These are phyloP conservation scores for Pisolithus thermaeus DNA, from an alignment of 1,284 basidiomycete genomes.

Conservation along the genomic window DNA sequence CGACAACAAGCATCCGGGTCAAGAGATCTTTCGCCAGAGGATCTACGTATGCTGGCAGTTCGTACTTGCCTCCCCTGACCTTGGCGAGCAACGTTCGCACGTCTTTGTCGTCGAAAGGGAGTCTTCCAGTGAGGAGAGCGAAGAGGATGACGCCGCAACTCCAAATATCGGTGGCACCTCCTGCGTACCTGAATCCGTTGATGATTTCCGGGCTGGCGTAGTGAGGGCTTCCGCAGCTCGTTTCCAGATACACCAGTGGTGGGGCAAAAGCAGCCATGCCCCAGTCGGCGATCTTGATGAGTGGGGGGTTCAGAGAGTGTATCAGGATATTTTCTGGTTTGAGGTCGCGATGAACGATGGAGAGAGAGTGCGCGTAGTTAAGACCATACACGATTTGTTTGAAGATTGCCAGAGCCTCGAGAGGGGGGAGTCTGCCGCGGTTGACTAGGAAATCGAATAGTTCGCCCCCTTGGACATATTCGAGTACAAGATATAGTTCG, in stretches of 20 bases:
- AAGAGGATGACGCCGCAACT: conserved; percentile 89
- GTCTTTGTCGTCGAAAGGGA: conserved; percentile 89
- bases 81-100: conserved; percentile 80
- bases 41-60: conserved; percentile 72
- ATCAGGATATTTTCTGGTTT: conserved; percentile 98
- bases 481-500: conserved; percentile 92
- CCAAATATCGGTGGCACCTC: conserved; percentile 93
- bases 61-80: conserved; percentile 85
- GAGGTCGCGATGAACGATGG: conserved; percentile 97
- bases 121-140: conserved; percentile 80
- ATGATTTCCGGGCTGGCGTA: conserved; percentile 99
- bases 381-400: conserved; percentile 96
- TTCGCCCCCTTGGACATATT: conserved; percentile 97
- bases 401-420: conserved; percentile 91
- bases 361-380: conserved; percentile 97
- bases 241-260: conserved; percentile 82
- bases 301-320: conserved; percentile 74
- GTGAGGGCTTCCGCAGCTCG: conserved; percentile 95
- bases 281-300: conserved; percentile 98
- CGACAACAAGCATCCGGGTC: conserved; percentile 84
- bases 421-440: conserved; percentile 73
- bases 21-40: conserved; percentile 73
- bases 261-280: conserved; percentile 96
- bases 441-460: conserved; percentile 97
- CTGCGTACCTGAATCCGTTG: conserved; percentile 89